These are phyloP conservation scores for Lumnitzera littorea DNA, from an alignment of 345 rosid species.

Conservation along the genomic window DNA sequence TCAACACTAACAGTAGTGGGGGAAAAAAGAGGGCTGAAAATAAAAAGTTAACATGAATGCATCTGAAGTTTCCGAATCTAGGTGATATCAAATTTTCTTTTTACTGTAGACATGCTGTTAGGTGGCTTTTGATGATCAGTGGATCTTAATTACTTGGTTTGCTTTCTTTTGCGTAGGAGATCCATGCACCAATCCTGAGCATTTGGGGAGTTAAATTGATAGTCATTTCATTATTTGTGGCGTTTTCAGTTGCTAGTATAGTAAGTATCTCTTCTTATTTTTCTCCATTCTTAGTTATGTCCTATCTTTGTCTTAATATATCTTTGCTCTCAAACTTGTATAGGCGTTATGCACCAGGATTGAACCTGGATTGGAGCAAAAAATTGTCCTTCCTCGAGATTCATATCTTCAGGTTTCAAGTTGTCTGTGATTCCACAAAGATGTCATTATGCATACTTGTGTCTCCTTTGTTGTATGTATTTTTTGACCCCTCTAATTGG, in stretches of 20 bases:
- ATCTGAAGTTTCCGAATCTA: too few species aligned
- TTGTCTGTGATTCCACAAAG: conserved; percentile 6
- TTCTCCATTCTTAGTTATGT: background rate
- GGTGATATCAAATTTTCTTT: too few species aligned
- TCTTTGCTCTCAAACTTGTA: conserved; percentile 1
- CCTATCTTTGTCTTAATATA: background rate
- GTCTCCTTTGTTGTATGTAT: too few species aligned
- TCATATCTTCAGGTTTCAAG: conserved; percentile 88
- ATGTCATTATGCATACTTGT: background rate
- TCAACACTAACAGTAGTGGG: too few species aligned
- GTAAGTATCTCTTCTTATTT: conserved; percentile 41
- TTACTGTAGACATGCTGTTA: too few species aligned
- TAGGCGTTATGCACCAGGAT: conserved; percentile 86
- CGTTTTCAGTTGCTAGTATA: conserved; percentile 67
- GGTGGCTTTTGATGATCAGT: background rate
- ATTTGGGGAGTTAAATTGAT: conserved; percentile 73
- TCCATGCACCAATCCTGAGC: conserved; percentile 78
- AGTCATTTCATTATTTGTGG: conserved; percentile 70
- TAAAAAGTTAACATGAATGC: too few species aligned
- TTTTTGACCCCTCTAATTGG: conserved; percentile 8
- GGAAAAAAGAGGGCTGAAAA: too few species aligned
- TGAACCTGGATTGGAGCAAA: conserved; percentile 92
- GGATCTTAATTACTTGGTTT: conserved; percentile 6
- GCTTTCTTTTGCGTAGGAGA: conserved; percentile 39
- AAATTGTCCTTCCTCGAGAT: conserved; percentile 92